Conservation (phyloP, 1,284 basidiomycete species). For the Leccinum cinnamomeum region DNA sequence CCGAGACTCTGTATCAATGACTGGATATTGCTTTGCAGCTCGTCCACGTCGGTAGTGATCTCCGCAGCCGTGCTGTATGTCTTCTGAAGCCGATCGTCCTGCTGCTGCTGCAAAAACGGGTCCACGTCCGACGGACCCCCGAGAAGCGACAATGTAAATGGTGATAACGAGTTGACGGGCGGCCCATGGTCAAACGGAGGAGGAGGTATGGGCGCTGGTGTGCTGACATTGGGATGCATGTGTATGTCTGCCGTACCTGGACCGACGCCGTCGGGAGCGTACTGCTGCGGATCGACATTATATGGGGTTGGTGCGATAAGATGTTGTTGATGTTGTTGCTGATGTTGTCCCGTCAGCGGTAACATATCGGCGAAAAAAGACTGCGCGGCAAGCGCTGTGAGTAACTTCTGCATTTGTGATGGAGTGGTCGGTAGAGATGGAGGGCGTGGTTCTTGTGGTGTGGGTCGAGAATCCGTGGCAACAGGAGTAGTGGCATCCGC, state of each 20-base stretch:
- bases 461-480: conserved; percentile 8
- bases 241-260: neutral
- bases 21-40: too few relatives aligned
- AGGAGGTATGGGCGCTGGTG: conserved; percentile 12
- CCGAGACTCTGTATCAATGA: too few relatives aligned
- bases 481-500: conserved; percentile 23
- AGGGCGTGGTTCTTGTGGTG: conserved; percentile 7
- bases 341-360: conserved; percentile 19
- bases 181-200: conserved; percentile 17
- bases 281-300: conserved; percentile 16
- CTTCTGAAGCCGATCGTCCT: conserved; percentile 46
- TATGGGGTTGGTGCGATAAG: conserved; percentile 38
- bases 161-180: conserved; percentile 13
- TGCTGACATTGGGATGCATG: too few relatives aligned
- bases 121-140: conserved; percentile 24
- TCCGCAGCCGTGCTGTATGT: conserved; percentile 63
- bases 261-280: conserved; percentile 5
- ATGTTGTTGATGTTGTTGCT: conserved; percentile 29
- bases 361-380: conserved; percentile 26
- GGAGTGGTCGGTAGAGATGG: conserved; percentile 58
- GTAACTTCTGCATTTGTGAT: conserved; percentile 66
- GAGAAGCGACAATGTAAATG: conserved; percentile 26
- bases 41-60: conserved; percentile 72
- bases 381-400: conserved; percentile 49
- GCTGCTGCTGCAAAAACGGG: conserved; percentile 38